A percentile compares a stretch with the other conserved stretches of the same genome.
Conservation (phyloP, 768 basidiomycete genomes). For the Vararia minispora region DNA sequence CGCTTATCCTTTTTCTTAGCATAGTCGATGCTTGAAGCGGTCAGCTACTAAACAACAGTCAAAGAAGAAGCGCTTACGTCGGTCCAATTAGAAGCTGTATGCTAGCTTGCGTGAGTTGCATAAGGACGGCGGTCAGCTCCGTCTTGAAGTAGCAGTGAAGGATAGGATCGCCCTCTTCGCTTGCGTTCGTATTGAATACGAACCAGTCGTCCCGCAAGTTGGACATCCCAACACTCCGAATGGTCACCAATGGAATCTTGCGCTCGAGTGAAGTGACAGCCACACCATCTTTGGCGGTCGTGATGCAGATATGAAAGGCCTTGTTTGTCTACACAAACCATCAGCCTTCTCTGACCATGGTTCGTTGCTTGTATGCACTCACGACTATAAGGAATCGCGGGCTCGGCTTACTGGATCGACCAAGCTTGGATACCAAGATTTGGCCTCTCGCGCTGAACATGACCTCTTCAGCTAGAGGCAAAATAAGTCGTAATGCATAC, state of each 20-base stretch:
- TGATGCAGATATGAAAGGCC: conserved; percentile 70
- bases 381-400: conserved; percentile 89
- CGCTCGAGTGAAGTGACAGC: conserved; percentile 57
- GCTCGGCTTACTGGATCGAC: conserved; percentile 82
- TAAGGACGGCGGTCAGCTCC: conserved; percentile 73
- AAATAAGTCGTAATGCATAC: neutral
- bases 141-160: conserved; percentile 94
- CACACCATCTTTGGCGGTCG: conserved; percentile 49
- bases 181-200: conserved; percentile 69
- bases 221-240: conserved; percentile 79
- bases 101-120: conserved; percentile 70
- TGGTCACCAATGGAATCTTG: conserved; percentile 82
- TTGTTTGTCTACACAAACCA: conserved; percentile 57
- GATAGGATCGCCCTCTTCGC: conserved; percentile 92
- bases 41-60: neutral
- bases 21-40: conserved; percentile 61
- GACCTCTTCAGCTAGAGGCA: conserved; percentile 57
- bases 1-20: conserved; percentile 97
- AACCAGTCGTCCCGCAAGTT: conserved; percentile 93
- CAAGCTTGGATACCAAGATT: conserved; percentile 73
- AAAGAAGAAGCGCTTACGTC: conserved; percentile 40
- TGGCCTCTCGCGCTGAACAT: conserved; percentile 78
- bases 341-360: conserved; percentile 3
- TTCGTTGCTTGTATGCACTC: conserved; percentile 20
- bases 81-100: conserved; percentile 67